phyloP scores from a whole-genome alignment of 768 basidiomycete genomes.

The Psilocybe sp. region DNA sequence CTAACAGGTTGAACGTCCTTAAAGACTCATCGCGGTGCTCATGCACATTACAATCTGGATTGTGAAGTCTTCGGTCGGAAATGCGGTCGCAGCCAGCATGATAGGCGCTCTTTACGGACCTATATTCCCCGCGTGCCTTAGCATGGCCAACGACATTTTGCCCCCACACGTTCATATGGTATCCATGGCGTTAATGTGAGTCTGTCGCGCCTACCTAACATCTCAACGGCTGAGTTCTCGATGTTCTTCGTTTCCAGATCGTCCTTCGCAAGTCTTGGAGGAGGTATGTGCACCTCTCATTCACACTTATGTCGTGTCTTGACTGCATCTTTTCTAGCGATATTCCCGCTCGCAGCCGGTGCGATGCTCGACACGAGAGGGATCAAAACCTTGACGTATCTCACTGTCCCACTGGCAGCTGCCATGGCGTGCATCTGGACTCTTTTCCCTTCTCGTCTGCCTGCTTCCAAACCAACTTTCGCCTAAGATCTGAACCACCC shows the following conservation, averaged over 20 bases:
- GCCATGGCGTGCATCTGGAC: slow-evolving; percentile 37
- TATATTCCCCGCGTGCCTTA: slow-evolving; percentile 45
- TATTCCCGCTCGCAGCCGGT: slow-evolving; percentile 51
- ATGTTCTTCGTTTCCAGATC: slow-evolving; percentile 28
- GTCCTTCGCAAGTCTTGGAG: slow-evolving; percentile 42
- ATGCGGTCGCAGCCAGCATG: slow-evolving; percentile 44
- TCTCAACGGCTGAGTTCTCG: background rate
- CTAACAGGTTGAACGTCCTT: background rate
- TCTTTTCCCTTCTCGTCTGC: slow-evolving; percentile 23
- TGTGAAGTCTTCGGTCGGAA: slow-evolving; percentile 42
- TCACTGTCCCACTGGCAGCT: slow-evolving; percentile 38
- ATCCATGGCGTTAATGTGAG: slow-evolving; percentile 53
- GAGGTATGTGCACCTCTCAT: slow-evolving; percentile 28
- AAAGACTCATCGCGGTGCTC: slow-evolving; percentile 3
- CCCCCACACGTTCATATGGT: slow-evolving; percentile 47
- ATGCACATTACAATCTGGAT: slow-evolving; percentile 54
- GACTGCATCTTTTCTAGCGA: slow-evolving; percentile 25
- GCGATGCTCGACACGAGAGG: slow-evolving; percentile 36
- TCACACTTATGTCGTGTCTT: background rate
- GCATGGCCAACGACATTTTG: slow-evolving; percentile 42
- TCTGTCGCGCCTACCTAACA: background rate
- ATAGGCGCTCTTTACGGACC: slow-evolving; percentile 51
- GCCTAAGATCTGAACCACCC: no score
- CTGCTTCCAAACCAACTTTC: no score
- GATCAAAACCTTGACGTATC: slow-evolving; percentile 36